Conservation (phyloP, 106 monocot species). For the Iris macrosiphon region DNA sequence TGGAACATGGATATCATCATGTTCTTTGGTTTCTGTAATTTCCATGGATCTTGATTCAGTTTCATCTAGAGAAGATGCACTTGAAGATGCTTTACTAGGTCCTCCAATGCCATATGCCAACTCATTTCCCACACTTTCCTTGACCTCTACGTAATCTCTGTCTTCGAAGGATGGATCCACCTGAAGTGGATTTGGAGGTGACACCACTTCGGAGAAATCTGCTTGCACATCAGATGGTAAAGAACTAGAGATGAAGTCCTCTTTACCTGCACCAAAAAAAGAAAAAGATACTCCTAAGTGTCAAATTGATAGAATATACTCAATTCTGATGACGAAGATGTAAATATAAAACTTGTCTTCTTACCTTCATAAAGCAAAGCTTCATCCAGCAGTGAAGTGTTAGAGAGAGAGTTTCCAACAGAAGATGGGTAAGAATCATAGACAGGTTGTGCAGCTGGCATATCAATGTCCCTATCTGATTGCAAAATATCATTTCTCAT, state of each 20-base stretch:
- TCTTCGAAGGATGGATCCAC: too few species aligned
- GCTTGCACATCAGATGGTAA: too few species aligned
- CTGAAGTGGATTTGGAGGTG: too few species aligned
- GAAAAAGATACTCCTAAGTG: too few species aligned
- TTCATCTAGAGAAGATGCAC: slow-evolving; percentile 24
- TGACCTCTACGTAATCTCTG: too few species aligned
- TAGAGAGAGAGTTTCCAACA: not conserved
- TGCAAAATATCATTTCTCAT: not conserved
- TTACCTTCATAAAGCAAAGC: not conserved
- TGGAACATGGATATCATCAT: slow-evolving; percentile 18
- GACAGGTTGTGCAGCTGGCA: not conserved
- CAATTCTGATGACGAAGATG: not conserved
- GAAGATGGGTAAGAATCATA: not conserved
- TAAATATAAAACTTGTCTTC: not conserved
- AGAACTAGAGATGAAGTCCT: not conserved
- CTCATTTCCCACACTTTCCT: slow-evolving; percentile 4
- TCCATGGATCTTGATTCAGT: slow-evolving; percentile 24
- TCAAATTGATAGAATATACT: too few species aligned
- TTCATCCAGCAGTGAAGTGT: not conserved
- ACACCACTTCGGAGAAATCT: too few species aligned
- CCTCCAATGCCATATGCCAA: not conserved
- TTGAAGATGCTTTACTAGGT: slow-evolving; percentile 14
- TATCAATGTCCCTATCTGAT: not conserved
- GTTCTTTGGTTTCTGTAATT: slow-evolving; percentile 13
- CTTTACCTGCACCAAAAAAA: too few species aligned